Evolutionary conservation across 2,329 filamentous ascomycete genomes (phyloP), one percentile per base, ranked within the genome.

Genomic region (Pestalotiopsis sp.): DNA sequence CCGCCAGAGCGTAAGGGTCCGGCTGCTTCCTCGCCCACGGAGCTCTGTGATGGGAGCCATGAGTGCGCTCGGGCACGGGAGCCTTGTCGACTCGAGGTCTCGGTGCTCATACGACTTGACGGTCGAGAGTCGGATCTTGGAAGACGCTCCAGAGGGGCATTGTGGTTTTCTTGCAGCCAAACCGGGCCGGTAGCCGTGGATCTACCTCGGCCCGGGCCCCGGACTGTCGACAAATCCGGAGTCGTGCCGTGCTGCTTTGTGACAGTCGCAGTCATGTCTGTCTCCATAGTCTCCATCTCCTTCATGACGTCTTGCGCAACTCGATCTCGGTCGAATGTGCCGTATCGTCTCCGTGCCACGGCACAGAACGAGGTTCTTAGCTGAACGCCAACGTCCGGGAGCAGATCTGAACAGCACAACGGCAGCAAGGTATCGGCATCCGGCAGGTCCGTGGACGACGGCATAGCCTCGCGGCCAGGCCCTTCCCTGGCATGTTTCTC

Each of bases 301-400:
- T 77, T 74, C 76, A 87, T 82, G 31, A 88, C 81, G 23, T 81
- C 81, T 68, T 85, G 80, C 6, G 83, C 74, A 7, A 89, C 81
- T 52, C 77, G 78, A 20, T 87, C 83, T 38, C 81, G 77, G 20
- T 80, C 77, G 23, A 89, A 74, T 2, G 79, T 74, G 17, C 75
- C 75, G 27, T 83, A 80, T 9, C 75, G 77, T 64, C 77, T 80
- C 71, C 86, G 80, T 4, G 82, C 78, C 2, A 88, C 74, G 2
- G 83, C 80, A 72, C 87, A 89, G 70, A 89, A 89, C 7, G 79
- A 81, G 62, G 77, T 79, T 23, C 83, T 80, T 12, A 89, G 77
- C 70, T 85, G 84, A 25, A 83, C 77, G 2, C 82, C 82, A 11
- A 84, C 81, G 69, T 89, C 85, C 6, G 81, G 70, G 20, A 79